Conservation (phyloP, 257 asterid genomes). For the Fraxinus quadrangulata region DNA sequence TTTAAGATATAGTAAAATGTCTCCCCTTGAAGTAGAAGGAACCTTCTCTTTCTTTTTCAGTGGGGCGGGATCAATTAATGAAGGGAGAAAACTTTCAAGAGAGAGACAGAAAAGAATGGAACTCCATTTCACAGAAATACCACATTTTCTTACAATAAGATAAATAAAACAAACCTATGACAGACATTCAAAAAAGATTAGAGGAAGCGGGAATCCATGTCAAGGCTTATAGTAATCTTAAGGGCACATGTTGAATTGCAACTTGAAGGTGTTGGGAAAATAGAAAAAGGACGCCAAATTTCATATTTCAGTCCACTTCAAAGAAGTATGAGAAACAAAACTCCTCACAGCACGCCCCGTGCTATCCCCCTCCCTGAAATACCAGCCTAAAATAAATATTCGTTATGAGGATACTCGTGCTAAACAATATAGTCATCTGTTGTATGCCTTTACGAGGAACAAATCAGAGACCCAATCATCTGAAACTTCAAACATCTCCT, state of each 20-base stretch:
- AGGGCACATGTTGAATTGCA: neutral
- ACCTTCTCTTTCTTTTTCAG: neutral
- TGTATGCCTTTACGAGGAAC: neutral
- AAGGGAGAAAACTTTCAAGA: neutral
- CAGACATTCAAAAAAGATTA: neutral
- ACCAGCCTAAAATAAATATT: neutral
- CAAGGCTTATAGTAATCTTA: neutral
- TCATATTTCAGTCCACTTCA: neutral
- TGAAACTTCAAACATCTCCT: neutral
- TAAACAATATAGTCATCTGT: neutral
- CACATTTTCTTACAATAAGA: neutral
- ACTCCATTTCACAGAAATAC: neutral
- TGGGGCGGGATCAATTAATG: neutral
- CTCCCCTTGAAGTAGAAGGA: neutral
- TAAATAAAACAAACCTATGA: neutral
- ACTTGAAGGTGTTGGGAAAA: neutral
- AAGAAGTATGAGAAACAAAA: neutral
- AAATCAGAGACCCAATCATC: neutral
- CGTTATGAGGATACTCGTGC: neutral
- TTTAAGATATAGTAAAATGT: neutral
- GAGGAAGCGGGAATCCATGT: neutral
- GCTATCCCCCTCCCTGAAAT: neutral
- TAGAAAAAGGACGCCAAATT: neutral
- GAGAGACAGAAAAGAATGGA: too few relatives aligned
- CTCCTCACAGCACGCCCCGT: neutral